These are phyloP conservation scores for Melocanna baccifera DNA, from an alignment of 176 grass and related monocot genomes.

Conservation along the genomic window DNA sequence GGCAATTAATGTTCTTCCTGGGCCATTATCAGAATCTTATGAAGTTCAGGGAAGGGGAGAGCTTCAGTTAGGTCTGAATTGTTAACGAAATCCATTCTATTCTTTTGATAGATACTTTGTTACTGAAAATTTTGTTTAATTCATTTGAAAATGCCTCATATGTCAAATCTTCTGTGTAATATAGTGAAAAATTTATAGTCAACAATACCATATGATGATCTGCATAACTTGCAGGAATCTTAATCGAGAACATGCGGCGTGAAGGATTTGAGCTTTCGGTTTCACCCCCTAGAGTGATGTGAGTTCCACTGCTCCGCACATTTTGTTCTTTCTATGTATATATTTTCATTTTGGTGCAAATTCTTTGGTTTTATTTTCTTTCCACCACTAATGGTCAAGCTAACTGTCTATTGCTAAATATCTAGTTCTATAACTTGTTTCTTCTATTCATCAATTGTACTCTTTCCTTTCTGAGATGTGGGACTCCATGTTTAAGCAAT, in stretches of 20 bases:
- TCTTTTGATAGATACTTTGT: conserved; percentile 17
- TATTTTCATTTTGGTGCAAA: neutral
- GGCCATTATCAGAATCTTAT: conserved; percentile 90
- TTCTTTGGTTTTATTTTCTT: conserved; percentile 1
- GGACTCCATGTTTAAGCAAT: neutral
- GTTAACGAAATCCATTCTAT: conserved; percentile 4
- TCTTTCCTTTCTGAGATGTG: neutral
- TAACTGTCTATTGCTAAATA: conserved; percentile 20
- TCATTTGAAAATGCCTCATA: neutral
- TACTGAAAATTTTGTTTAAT: conserved; percentile 3
- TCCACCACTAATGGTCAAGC: neutral
- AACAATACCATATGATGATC: conserved; percentile 15
- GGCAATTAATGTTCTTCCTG: conserved; percentile 99
- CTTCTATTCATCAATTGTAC: neutral
- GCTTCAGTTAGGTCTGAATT: conserved; percentile 90
- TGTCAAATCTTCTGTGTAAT: neutral
- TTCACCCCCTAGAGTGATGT: conserved; percentile 98
- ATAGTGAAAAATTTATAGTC: conserved; percentile 8
- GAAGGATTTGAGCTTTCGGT: conserved; percentile 99
- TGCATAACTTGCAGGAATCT: conserved; percentile 69
- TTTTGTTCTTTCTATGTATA: neutral
- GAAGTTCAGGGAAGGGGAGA: conserved; percentile 99
- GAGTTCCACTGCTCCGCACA: conserved; percentile 11
- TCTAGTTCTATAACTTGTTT: neutral
- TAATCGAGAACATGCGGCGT: conserved; percentile 99